Base-by-base conservation (phyloP, 208 protist genomes). In the Trypanosoma lewisi region DNA sequence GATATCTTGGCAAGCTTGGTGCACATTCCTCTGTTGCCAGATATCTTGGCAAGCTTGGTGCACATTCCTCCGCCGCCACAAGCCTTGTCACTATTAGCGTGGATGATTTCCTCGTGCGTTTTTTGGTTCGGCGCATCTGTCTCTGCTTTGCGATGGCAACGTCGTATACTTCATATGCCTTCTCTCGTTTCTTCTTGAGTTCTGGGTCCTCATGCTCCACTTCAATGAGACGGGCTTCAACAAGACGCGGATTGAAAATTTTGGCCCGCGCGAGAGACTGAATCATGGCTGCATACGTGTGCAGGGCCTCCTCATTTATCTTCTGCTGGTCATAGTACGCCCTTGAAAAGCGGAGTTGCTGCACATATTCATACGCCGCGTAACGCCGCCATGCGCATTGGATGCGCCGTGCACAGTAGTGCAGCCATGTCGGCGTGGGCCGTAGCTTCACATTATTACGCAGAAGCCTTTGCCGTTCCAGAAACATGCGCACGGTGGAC, bases 401-500 rank as follows among this genome's bases (percentile, higher is more conserved):
- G 31, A 91, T 88, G 16, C 14, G 19, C 37, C 58, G 19, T 19
- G 83, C 83, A 14, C 63, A 70, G 0, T 37, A 57, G 21, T 72
- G 36, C 44, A 54, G 39, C 34, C 50, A 50, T 17, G 60, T 53
- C 2, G 19, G 57, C 25, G 60, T 73, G 5, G 47, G 54, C 2
- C 27, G 42, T 12, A 69, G 36, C 34, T 14, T 19, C 2, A 59
- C 1, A n/a, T 69, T 33, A 17, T 36, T 5, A 11, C 48, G 49
- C 4, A 44, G 33, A 23, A 82, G 23, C 9, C 1, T 17, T 12
- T 30, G 9, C 6, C 80, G 78, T 4, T 33, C 48, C 27, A 85
- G 75, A 75, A 81, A 80, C 82, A 89, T 85, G 50, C 87, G 83
- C 19, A 65, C 79, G 36, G 62, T 71, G 16, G 80, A 63, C 60